Conservation (phyloP, 208 protist species). For the Crithidia acanthocephali region DNA sequence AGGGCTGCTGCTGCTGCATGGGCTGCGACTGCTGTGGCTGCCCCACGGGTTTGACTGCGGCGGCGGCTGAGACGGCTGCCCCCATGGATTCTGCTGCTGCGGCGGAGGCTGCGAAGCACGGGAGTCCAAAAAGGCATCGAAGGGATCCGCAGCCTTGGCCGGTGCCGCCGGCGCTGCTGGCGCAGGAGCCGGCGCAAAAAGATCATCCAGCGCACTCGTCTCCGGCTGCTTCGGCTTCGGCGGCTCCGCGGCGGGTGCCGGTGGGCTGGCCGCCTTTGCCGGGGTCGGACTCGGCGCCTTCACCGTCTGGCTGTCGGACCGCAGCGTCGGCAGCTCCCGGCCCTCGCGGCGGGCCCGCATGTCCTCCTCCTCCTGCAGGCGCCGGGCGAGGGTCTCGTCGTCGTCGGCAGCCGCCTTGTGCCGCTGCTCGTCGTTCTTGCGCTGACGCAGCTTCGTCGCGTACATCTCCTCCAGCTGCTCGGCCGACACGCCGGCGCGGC, state of each 20-base stretch:
- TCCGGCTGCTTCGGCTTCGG: constrained; percentile 37
- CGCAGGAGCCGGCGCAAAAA: constrained; percentile 58
- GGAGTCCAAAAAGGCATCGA: constrained; percentile 59
- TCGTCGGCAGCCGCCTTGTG: constrained; percentile 30
- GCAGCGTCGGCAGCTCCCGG: constrained; percentile 38
- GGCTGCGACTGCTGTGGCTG: constrained; percentile 29
- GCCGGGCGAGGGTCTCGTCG: constrained; percentile 75
- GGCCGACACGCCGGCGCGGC: constrained; percentile 61
- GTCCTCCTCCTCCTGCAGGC: constrained; percentile 85
- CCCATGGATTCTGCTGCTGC: constrained; percentile 22
- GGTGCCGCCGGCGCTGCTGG: constrained; percentile 15
- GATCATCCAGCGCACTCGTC: constrained; percentile 67
- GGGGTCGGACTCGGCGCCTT: constrained; percentile 11
- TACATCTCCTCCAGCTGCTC: constrained; percentile 80
- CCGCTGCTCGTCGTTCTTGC: constrained; percentile 29
- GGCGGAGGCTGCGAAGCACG: constrained; percentile 14
- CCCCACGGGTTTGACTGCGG: constrained; percentile 33
- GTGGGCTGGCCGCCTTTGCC: constrained; percentile 12
- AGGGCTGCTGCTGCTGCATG: not conserved
- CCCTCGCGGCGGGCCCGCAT: constrained; percentile 43
- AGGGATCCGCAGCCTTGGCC: constrained; percentile 47
- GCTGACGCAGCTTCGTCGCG: constrained; percentile 41
- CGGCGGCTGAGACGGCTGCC: constrained; percentile 1
- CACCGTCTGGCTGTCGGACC: constrained; percentile 29
- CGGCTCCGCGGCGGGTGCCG: constrained; percentile 18